These are phyloP conservation scores for Oemleria cerasiformis DNA, from an alignment of 306 rosid species.

Conservation along the genomic window DNA sequence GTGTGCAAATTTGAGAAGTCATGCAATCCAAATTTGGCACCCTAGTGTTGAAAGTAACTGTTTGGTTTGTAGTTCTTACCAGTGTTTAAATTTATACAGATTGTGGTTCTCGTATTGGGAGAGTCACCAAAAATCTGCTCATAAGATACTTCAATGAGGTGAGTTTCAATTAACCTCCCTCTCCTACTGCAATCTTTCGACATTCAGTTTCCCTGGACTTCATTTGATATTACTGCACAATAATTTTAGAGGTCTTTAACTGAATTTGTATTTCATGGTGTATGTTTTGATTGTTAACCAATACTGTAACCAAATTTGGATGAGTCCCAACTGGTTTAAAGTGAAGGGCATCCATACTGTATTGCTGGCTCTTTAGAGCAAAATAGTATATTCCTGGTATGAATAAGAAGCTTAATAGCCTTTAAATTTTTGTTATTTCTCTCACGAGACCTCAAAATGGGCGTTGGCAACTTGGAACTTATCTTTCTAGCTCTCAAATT, in stretches of 20 bases:
- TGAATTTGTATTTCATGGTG: not conserved
- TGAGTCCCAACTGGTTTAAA: not conserved
- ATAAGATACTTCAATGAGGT: conserved; percentile 89
- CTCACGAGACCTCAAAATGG: not conserved
- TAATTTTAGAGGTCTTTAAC: not conserved
- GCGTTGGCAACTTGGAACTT: not conserved
- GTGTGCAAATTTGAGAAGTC: not conserved
- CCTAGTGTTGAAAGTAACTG: not conserved
- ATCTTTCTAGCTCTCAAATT: not conserved
- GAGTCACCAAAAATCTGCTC: conserved; percentile 82
- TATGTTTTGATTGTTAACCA: not conserved
- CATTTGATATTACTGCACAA: not conserved
- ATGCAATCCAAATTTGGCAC: not conserved
- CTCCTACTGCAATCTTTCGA: conserved; percentile 1
- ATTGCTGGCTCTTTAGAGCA: not conserved
- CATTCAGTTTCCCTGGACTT: not conserved
- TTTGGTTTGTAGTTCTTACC: conserved; percentile 16
- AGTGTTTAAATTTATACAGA: conserved; percentile 41
- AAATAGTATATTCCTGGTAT: not conserved
- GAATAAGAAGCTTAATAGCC: not conserved
- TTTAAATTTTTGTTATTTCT: too few species aligned
- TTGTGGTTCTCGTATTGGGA: conserved; percentile 98
- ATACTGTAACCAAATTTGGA: not conserved
- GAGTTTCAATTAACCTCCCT: conserved; percentile 21
- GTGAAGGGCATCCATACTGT: not conserved